Evolutionary conservation across 2,329 filamentous ascomycete genomes (phyloP), one percentile per base, ranked within the genome.

Genomic region (Neonectria faginata): DNA sequence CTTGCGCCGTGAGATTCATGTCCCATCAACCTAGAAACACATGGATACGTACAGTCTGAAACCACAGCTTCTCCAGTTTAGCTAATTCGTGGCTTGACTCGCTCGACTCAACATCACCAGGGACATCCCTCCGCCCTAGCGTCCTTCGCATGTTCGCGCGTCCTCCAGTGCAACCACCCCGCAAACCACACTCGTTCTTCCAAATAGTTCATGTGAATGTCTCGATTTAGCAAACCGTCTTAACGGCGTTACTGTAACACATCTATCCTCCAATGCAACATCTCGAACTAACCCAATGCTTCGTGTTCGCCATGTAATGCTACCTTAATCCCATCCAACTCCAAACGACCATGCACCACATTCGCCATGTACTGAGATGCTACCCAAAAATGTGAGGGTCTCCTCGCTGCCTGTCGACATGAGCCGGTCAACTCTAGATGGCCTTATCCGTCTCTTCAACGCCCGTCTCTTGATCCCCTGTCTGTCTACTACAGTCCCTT

Each of bases 261-360:
- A 29, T 51, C 22, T 51, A 51, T 52, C 20, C 25, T 16, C 52
- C 39, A 56, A 56, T 55, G 36, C 33, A 36, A 39, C 36, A 39
- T 8, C 14, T 39, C 41, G 36, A 60, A 57, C 60, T 54, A 53
- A 45, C 45, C 60, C 53, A 42, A 57, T 62, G 60, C 53, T 27
- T 55, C 53, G 18, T 33, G 27, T 57, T 53, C 53, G 60, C 60
- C 53, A 31, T 57, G 12, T 25, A 31, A 62, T 62, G 59, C 53
- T 57, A 47, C 53, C 39, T 57, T 51, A 52, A 51, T 52, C 60
- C 60, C 36, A 56, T 57, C 53, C 60, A 62, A 62, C 60, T 52
- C 53, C 60, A 56, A 47, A 51, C 29, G 20, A 27, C 20, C 48
- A 56, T 57, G 60, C 60, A 44, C 27, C 27, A 3, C 10, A 18